These are phyloP conservation scores for Udeniomyces megalosporus DNA, from an alignment of 768 basidiomycete genomes.

Conservation along the genomic window DNA sequence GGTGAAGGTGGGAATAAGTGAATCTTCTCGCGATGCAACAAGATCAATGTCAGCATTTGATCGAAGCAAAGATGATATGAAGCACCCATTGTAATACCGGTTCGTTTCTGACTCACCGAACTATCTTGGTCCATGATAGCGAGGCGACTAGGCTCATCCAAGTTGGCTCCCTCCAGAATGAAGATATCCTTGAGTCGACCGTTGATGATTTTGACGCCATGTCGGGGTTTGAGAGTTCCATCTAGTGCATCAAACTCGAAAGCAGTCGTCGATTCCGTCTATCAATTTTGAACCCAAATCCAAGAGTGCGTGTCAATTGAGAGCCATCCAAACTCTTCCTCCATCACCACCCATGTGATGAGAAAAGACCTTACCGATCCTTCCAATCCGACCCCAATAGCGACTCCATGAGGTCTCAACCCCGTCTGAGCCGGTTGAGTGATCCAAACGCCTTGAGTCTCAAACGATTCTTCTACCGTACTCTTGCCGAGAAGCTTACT, in stretches of 20 bases:
- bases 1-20: constrained; percentile 30
- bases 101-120: too few species aligned
- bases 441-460: constrained; percentile 22
- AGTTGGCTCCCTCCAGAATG: background rate
- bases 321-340: too few species aligned
- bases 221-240: background rate
- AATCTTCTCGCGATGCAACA: background rate
- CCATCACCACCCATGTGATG: too few species aligned
- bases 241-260: background rate
- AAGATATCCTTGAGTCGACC: background rate
- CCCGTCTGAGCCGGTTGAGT: constrained; percentile 21
- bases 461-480: constrained; percentile 17
- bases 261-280: background rate
- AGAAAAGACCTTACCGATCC: background rate
- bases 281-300: too few species aligned
- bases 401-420: constrained; percentile 20
- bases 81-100: too few species aligned
- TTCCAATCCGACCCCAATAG: constrained; percentile 19
- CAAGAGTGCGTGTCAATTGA: background rate
- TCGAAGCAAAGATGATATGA: too few species aligned
- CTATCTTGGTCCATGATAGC: too few species aligned
- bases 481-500: constrained; percentile 50
- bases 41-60: background rate
- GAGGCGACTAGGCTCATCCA: too few species aligned
- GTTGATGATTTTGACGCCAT: background rate